These are phyloP conservation scores for Didymella pinodella DNA, from an alignment of 2,329 filamentous ascomycete genomes.

Conservation along the genomic window DNA sequence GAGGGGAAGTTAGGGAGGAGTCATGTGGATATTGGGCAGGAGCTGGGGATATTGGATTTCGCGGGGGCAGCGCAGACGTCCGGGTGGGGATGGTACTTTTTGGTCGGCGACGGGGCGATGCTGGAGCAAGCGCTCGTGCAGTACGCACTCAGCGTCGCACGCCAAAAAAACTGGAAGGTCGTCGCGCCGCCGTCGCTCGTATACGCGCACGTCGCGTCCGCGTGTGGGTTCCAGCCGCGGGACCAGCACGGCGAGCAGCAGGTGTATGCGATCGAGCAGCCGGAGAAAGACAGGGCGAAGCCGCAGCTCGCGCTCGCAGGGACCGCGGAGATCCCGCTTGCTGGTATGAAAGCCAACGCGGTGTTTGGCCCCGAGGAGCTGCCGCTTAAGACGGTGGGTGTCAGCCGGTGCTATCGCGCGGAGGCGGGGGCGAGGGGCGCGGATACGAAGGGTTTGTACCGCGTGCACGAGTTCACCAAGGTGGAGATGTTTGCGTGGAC, in stretches of 20 bases:
- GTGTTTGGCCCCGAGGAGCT: constrained; percentile 71
- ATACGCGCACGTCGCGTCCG: constrained; percentile 87
- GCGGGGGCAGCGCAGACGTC: constrained; percentile 78
- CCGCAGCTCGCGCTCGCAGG: constrained; percentile 80
- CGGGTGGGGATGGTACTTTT: constrained; percentile 98
- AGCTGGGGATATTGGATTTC: constrained; percentile 93
- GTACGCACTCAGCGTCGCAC: constrained; percentile 79
- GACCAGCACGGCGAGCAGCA: constrained; percentile 92
- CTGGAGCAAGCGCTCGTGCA: constrained; percentile 94
- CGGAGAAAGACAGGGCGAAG: constrained; percentile 65
- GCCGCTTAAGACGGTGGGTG: constrained; percentile 80
- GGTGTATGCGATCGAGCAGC: constrained; percentile 80
- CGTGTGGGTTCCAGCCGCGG: constrained; percentile 93
- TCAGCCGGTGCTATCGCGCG: constrained; percentile 92
- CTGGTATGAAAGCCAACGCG: constrained; percentile 83
- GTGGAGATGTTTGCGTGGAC: constrained; percentile 98
- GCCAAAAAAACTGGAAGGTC: constrained; percentile 76
- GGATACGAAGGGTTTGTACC: constrained; percentile 92
- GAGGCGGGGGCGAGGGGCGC: constrained; percentile 90
- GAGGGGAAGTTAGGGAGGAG: constrained; percentile 63
- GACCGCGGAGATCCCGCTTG: constrained; percentile 94
- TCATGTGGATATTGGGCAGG: constrained; percentile 84
- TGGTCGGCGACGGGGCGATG: constrained; percentile 87
- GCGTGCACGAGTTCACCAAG: constrained; percentile 98
- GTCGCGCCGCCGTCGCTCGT: constrained; percentile 89